phyloP scores from a whole-genome alignment of 768 basidiomycete genomes.

The Tylopilus vinaceipallidus region DNA sequence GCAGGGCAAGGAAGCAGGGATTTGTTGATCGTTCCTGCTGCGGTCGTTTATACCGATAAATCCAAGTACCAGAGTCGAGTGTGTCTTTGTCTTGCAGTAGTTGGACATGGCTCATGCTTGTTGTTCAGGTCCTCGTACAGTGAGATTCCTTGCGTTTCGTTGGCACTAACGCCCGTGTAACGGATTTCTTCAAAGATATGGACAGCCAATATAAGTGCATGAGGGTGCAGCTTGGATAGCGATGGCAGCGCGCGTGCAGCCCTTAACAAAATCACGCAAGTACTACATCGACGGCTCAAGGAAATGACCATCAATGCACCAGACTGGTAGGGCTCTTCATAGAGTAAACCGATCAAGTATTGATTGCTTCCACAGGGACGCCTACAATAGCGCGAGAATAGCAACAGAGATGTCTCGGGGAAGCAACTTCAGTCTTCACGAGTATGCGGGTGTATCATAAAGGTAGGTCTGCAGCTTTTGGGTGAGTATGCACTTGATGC shows the following conservation, averaged over 20 bases:
- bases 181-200: conserved; percentile 1
- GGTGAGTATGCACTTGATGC: neutral
- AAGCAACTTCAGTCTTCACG: conserved; percentile 41
- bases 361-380: conserved; percentile 46
- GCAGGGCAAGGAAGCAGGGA: conserved; percentile 27
- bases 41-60: conserved; percentile 71
- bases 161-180: neutral
- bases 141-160: neutral
- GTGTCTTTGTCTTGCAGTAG: conserved; percentile 19
- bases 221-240: neutral
- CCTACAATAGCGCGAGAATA: conserved; percentile 54
- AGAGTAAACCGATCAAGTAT: neutral
- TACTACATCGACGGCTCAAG: conserved; percentile 46
- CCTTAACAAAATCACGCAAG: conserved; percentile 55
- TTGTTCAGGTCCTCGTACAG: conserved; percentile 5
- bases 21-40: conserved; percentile 58
- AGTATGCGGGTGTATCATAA: conserved; percentile 57
- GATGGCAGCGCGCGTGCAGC: conserved; percentile 45
- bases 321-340: conserved; percentile 51
- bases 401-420: conserved; percentile 59
- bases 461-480: conserved; percentile 38
- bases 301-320: conserved; percentile 62
- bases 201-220: conserved; percentile 3
- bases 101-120: neutral
- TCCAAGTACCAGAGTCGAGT: conserved; percentile 58